Evolutionary conservation across 169 alveolate genomes (phyloP), one percentile per base, ranked within the genome.

Genomic region (Amoebophrya sp.): DNA sequence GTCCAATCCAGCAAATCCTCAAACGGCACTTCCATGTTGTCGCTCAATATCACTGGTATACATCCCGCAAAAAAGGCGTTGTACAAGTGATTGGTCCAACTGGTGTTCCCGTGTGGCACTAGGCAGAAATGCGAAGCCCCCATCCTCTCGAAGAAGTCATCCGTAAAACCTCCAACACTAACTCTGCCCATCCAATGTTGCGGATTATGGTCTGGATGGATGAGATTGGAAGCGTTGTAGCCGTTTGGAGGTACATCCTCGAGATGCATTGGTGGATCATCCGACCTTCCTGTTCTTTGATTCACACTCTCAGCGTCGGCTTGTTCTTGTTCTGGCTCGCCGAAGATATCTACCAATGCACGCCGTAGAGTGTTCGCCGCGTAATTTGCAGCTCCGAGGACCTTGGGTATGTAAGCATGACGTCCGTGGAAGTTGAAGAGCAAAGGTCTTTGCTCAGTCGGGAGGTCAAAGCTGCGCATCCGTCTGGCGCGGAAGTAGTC

Each of bases 11-110:
- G 83, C 36, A 65, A 18, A 26, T 65, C 83, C 33, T 65, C 83
- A 18, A 65, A 65, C 83, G 83, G 83, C 83, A 65, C 83, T 36
- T 65, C 83, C 83, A 65, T 65, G 83, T 65, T 65, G 83, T 65
- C 83, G 83, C 38, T 26, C 36, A 65, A 26, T 1, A 65, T 65
- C 83, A 65, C 83, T 36, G 83, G 83, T 6, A 65, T 26, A 26
- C 83, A 65, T 29, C 83, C 83, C 33, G 83, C 83, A 36, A 65
- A 65, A 26, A 65, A 65, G 2, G 36, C 33, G 26, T 65, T 65
- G 83, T 65, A 65, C 83, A 65, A 36, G 26, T 65, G 83, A 36
- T 65, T 65, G 33, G 83, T 65, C 83, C 83, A 65, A 36, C 36
- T 12, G 83, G 83, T 65, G 83, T 65, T 65, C 83, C 83, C 83